These are phyloP conservation scores for Hexamita inflata DNA, from an alignment of 208 protist genomes.

Conservation along the genomic window DNA sequence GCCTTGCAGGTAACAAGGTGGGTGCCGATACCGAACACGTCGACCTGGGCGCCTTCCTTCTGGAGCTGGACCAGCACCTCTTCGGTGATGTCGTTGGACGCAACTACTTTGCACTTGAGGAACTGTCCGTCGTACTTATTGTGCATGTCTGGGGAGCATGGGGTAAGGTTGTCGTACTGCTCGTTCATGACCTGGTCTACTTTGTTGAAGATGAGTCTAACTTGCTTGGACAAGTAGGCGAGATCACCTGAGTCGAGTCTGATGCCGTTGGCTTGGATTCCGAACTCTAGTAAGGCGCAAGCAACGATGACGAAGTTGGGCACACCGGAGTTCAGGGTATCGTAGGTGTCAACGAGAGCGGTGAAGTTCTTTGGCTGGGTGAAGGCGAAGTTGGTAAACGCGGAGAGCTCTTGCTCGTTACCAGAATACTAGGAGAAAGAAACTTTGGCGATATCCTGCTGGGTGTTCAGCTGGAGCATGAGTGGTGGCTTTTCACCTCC, in stretches of 20 bases:
- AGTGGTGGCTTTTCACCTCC: no score
- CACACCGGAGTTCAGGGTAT: conserved; percentile 53
- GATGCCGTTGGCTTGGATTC: conserved; percentile 52
- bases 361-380: conserved; percentile 53
- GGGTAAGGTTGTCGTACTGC: neutral
- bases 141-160: no score
- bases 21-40: conserved; percentile 70
- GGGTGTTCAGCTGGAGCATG: no score
- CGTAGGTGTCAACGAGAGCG: conserved; percentile 69
- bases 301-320: conserved; percentile 54
- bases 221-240: conserved; percentile 55
- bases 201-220: conserved; percentile 45
- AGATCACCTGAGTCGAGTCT: conserved; percentile 62
- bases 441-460: no score
- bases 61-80: conserved; percentile 49
- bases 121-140: no score
- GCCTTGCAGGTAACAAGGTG: conserved; percentile 64
- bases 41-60: conserved; percentile 52
- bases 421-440: neutral
- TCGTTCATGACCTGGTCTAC: no score
- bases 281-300: conserved; percentile 24
- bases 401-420: conserved; percentile 17
- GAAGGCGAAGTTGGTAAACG: conserved; percentile 23
- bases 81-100: conserved; percentile 63
- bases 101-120: conserved; percentile 51